These are phyloP conservation scores for Triticum urartu DNA, from an alignment of 176 grass and related monocot genomes.

Conservation along the genomic window DNA sequence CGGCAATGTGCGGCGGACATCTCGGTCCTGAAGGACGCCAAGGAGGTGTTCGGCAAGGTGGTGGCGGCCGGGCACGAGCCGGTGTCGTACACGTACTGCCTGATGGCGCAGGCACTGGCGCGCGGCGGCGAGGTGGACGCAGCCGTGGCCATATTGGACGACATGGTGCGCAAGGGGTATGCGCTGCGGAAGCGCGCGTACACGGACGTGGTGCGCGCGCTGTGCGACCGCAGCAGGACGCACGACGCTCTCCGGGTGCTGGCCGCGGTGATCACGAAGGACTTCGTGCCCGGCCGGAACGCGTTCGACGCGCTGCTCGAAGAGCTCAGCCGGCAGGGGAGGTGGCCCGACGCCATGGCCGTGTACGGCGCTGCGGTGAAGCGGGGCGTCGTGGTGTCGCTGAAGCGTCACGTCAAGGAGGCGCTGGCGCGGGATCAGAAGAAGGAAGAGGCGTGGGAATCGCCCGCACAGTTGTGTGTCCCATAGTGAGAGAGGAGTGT, in stretches of 20 bases:
- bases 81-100: slow-evolving; percentile 73
- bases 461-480: slow-evolving; percentile 5
- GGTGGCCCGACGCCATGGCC: slow-evolving; percentile 55
- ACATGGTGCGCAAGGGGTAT: slow-evolving; percentile 66
- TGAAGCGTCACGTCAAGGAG: slow-evolving; percentile 45
- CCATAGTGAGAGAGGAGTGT: background rate
- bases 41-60: slow-evolving; percentile 52
- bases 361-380: slow-evolving; percentile 84
- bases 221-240: slow-evolving; percentile 57
- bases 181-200: slow-evolving; percentile 75
- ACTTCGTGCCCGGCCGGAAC: slow-evolving; percentile 61
- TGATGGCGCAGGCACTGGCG: slow-evolving; percentile 90
- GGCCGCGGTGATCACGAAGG: slow-evolving; percentile 55
- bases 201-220: slow-evolving; percentile 70
- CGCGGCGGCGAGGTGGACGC: slow-evolving; percentile 69
- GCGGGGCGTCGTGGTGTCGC: slow-evolving; percentile 46
- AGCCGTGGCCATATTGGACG: slow-evolving; percentile 54
- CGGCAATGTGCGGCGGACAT: slow-evolving; percentile 49
- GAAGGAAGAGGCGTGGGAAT: background rate
- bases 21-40: slow-evolving; percentile 46
- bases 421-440: background rate
- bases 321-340: slow-evolving; percentile 55
- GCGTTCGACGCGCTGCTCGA: slow-evolving; percentile 73
- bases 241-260: slow-evolving; percentile 66
- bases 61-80: slow-evolving; percentile 48